Evolutionary conservation across 805 yeast species (phyloP).

Genomic region (Wickerhamomyces silvicola): DNA sequence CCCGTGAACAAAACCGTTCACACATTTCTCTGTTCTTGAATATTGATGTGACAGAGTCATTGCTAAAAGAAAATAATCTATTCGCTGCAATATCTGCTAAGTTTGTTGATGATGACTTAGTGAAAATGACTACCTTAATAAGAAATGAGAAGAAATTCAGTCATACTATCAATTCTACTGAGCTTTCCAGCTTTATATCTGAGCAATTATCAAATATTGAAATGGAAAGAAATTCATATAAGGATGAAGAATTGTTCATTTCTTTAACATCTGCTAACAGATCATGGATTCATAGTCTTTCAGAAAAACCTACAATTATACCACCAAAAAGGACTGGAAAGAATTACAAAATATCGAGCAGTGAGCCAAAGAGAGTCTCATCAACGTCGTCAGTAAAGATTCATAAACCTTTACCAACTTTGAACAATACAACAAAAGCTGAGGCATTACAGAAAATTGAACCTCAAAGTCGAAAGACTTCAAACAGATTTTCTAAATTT

Average conservation of each 20-base stretch:
- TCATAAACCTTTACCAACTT: conserved; percentile 17
- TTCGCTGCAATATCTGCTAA: conserved; percentile 44
- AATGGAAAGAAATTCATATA: conserved; percentile 10
- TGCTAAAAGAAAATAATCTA: conserved; percentile 32
- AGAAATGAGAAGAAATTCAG: conserved; percentile 16
- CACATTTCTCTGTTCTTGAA: conserved; percentile 65
- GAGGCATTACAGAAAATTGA: too few species aligned
- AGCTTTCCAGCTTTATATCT: conserved; percentile 31
- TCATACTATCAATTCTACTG: conserved; percentile 23
- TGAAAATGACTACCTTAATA: conserved; percentile 20
- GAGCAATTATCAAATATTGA: conserved; percentile 30
- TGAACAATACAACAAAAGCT: too few species aligned
- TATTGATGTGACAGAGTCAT: conserved; percentile 32
- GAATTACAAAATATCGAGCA: too few species aligned
- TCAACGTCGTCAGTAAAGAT: conserved; percentile 15
- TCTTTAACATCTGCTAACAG: conserved; percentile 8
- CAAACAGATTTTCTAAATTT: too few species aligned
- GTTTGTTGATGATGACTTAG: conserved; percentile 28
- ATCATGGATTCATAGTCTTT: conserved; percentile 3
- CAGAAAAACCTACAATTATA: conserved; percentile 7
- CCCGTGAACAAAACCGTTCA: conserved; percentile 49
- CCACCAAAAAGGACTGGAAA: conserved; percentile 13
- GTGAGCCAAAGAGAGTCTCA: conserved; percentile 12
- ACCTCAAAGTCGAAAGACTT: too few species aligned
- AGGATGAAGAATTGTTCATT: conserved; percentile 6